phyloP scores from a whole-genome alignment of 257 asterid species.

The Plantago major region DNA sequence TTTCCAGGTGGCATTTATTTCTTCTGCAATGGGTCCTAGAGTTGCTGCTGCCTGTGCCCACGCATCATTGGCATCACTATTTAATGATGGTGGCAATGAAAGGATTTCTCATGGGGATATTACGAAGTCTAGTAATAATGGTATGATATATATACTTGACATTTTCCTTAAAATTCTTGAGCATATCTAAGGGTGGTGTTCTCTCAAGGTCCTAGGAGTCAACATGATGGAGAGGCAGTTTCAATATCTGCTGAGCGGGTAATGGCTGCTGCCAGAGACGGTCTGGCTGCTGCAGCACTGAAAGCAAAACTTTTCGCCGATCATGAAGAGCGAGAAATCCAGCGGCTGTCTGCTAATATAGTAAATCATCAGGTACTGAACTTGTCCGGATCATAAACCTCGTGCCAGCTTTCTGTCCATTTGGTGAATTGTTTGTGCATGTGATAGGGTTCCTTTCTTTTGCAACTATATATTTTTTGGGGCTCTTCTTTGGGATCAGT shows the following conservation, averaged over 20 bases:
- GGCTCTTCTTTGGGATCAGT: no score
- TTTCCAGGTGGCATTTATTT: constrained; percentile 79
- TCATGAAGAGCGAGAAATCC: constrained; percentile 99
- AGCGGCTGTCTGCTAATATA: constrained; percentile 90
- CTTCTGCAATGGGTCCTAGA: constrained; percentile 92
- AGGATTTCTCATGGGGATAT: constrained; percentile 43
- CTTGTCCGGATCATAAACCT: not conserved
- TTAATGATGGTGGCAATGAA: constrained; percentile 39
- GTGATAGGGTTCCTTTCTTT: constrained; percentile 2
- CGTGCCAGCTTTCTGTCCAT: not conserved
- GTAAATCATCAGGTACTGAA: constrained; percentile 79
- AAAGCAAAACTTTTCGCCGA: constrained; percentile 98
- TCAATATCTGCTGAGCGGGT: constrained; percentile 59
- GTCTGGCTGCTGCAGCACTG: constrained; percentile 90
- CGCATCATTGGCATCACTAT: constrained; percentile 68
- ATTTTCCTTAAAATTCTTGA: no score
- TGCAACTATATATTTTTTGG: no score
- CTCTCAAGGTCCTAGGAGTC: constrained; percentile 48
- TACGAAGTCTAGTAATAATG: constrained; percentile 36
- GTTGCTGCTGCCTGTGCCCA: constrained; percentile 99
- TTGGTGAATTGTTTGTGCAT: not conserved
- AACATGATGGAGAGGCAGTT: constrained; percentile 45
- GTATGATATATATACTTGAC: constrained; percentile 14
- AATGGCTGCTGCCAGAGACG: constrained; percentile 78
- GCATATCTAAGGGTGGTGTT: constrained; percentile 4